Percentiles rank a stretch among this genome's conserved stretches.
Conservation (phyloP, 345 rosid species). For the Bruguiera gymnorhiza region DNA sequence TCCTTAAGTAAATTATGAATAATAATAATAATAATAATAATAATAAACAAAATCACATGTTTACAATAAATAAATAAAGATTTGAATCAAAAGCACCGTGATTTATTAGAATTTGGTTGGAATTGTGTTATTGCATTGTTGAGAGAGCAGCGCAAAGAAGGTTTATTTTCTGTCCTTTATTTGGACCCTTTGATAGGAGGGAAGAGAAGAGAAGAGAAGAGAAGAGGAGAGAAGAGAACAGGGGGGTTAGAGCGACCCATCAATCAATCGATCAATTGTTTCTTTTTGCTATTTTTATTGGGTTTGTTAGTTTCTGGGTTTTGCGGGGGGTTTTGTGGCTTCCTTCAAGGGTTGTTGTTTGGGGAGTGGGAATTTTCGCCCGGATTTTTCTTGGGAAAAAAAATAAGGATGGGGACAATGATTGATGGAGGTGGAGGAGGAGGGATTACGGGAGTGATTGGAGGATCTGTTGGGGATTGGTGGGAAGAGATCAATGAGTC, state of each 20-base stretch:
- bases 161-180: slow-evolving; percentile 2
- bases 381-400: background rate
- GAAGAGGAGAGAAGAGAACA: background rate
- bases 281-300: background rate
- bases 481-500: slow-evolving; percentile 92
- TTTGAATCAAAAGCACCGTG: no score
- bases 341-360: background rate
- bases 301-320: no score
- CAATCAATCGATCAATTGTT: no score
- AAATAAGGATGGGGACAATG: slow-evolving; percentile 9
- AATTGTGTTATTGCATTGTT: background rate
- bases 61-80: no score
- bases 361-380: background rate
- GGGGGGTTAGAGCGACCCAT: no score
- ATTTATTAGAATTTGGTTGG: background rate
- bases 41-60: no score
- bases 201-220: no score
- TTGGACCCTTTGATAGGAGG: slow-evolving; percentile 14
- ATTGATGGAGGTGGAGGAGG: background rate
- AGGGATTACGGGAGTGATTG: background rate
- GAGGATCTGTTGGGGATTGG: slow-evolving; percentile 39
- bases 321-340: no score
- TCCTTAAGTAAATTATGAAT: no score
- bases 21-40: no score
- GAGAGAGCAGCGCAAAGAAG: background rate